A percentile compares a stretch with the other conserved stretches of the same genome.
Evolutionary conservation across 192 early-diverging fungal species (phyloP).

Genomic region (Coemansia pectinata): DNA sequence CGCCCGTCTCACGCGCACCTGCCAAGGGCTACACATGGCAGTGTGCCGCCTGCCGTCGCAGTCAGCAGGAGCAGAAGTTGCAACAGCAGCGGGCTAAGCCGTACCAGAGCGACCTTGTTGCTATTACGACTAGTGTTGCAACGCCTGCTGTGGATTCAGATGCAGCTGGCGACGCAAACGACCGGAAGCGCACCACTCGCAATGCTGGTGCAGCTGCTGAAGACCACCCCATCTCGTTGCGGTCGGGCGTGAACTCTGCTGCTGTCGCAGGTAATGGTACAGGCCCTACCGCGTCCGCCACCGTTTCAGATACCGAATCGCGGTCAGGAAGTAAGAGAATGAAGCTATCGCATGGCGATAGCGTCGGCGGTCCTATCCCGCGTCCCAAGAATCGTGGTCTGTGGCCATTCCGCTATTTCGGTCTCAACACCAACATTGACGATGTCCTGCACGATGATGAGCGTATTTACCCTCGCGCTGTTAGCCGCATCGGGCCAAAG

Average conservation of each 20-base stretch:
- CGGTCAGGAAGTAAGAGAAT: constrained; percentile 45
- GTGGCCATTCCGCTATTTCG: constrained; percentile 93
- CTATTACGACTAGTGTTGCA: not conserved
- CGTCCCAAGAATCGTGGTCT: constrained; percentile 55
- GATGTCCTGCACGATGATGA: constrained; percentile 74
- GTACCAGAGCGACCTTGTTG: not conserved
- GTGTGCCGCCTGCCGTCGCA: constrained; percentile 69
- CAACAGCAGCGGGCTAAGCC: constrained; percentile 21
- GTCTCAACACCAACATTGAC: constrained; percentile 71
- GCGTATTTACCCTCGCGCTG: constrained; percentile 75
- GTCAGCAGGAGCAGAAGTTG: constrained; percentile 20
- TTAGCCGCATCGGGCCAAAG: constrained; percentile 75
- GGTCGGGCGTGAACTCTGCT: not conserved
- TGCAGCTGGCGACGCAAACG: constrained; percentile 10
- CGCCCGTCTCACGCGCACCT: constrained; percentile 72
- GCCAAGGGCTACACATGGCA: constrained; percentile 88
- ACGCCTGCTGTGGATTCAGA: not conserved
- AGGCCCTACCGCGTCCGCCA: constrained; percentile 4
- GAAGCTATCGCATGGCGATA: constrained; percentile 35
- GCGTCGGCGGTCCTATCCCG: constrained; percentile 25
- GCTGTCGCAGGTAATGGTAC: not conserved
- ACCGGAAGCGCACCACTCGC: constrained; percentile 44
- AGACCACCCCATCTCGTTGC: constrained; percentile 16
- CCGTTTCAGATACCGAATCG: constrained; percentile 49
- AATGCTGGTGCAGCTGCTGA: constrained; percentile 20